Evolutionary conservation across 257 asterid species (phyloP).

Genomic region (Mitragyna speciosa): DNA sequence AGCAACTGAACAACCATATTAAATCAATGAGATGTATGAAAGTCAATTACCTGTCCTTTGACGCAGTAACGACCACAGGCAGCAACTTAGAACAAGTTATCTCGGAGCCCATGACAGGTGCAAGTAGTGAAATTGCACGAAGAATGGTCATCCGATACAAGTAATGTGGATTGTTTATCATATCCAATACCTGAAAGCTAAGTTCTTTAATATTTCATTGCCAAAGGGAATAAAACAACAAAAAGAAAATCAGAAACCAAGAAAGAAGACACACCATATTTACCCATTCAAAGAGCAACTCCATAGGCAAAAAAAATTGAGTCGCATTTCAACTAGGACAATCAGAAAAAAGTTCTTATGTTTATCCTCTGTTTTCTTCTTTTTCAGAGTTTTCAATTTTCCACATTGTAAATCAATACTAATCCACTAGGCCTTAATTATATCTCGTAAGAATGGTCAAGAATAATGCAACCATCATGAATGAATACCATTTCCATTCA

Average conservation of each 20-base stretch:
- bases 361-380: background rate
- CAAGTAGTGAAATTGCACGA: slow-evolving; percentile 76
- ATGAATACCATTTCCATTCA: background rate
- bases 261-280: too few relatives aligned
- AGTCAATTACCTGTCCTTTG: slow-evolving; percentile 53
- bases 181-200: slow-evolving; percentile 63
- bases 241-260: background rate
- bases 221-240: background rate
- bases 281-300: background rate
- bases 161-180: slow-evolving; percentile 76
- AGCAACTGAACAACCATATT: background rate
- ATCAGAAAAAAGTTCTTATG: background rate
- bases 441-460: background rate
- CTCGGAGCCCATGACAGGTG: slow-evolving; percentile 95
- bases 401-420: background rate
- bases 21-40: background rate
- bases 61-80: slow-evolving; percentile 62
- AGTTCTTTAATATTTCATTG: background rate
- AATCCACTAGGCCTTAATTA: background rate
- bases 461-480: background rate
- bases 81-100: slow-evolving; percentile 80
- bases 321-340: background rate
- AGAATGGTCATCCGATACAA: slow-evolving; percentile 85
- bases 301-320: background rate
- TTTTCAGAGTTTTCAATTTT: background rate